Percentiles rank a stretch among this genome's conserved stretches.
Evolutionary conservation across 108 stramenopile species (phyloP).

Genomic region (Cyclostephanos invisitatus): DNA sequence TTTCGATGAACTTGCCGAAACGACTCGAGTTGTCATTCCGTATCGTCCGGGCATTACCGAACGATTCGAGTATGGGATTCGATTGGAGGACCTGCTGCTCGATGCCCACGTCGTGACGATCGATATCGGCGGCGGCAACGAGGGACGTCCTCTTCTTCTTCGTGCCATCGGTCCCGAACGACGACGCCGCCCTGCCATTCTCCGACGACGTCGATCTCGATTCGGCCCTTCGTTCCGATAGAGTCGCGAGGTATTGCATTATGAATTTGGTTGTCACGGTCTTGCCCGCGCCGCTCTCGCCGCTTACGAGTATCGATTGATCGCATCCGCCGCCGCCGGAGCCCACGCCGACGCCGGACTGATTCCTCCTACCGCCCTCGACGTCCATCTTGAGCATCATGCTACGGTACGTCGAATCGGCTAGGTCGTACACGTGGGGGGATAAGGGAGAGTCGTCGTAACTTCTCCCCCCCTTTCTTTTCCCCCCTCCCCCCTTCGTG

Average conservation of each 20-base stretch:
- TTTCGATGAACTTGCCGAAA: slow-evolving; percentile 95
- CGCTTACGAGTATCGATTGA: slow-evolving; percentile 81
- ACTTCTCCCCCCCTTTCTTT: background rate
- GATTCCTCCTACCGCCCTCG: slow-evolving; percentile 6
- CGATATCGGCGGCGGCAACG: background rate
- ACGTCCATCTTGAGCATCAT: slow-evolving; percentile 78
- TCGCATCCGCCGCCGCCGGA: slow-evolving; percentile 16
- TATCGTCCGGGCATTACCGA: slow-evolving; percentile 94
- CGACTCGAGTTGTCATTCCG: slow-evolving; percentile 88
- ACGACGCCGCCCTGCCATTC: background rate
- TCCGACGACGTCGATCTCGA: slow-evolving; percentile 15
- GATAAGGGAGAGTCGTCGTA: slow-evolving; percentile 46
- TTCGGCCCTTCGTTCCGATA: slow-evolving; percentile 68
- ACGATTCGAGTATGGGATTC: slow-evolving; percentile 96
- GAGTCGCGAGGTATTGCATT: slow-evolving; percentile 90
- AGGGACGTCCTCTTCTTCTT: slow-evolving; percentile 11
- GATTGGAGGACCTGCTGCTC: slow-evolving; percentile 89
- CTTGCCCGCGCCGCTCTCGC: slow-evolving; percentile 97
- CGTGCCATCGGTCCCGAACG: slow-evolving; percentile 16
- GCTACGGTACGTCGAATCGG: slow-evolving; percentile 84
- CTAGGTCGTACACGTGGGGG: slow-evolving; percentile 96
- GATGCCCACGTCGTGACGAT: slow-evolving; percentile 45
- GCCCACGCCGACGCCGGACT: background rate
- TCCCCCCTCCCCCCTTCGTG: background rate
- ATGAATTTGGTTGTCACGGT: slow-evolving; percentile 98